Evolutionary conservation across 305 asterid genomes (phyloP).

Genomic region (Salvia sclarea): DNA sequence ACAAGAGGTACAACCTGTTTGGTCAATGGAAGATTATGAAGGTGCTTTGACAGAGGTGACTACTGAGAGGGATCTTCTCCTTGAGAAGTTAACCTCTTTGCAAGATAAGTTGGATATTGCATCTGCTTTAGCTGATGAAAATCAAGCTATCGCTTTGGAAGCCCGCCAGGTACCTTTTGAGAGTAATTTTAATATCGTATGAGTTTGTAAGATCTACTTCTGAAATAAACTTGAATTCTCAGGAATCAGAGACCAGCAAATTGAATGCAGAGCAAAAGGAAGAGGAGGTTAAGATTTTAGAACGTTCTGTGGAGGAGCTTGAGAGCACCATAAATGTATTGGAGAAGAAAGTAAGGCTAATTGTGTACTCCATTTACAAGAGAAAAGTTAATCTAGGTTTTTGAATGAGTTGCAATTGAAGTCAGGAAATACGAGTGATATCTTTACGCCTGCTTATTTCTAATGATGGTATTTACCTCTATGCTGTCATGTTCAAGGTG

Average conservation of each 20-base stretch:
- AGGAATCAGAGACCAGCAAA: slow-evolving; percentile 80
- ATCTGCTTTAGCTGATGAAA: slow-evolving; percentile 78
- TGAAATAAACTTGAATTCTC: slow-evolving; percentile 31
- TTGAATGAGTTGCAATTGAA: slow-evolving; percentile 27
- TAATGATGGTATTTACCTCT: slow-evolving; percentile 17
- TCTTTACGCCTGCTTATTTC: slow-evolving; percentile 7
- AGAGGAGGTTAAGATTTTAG: slow-evolving; percentile 89
- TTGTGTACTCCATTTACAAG: slow-evolving; percentile 23
- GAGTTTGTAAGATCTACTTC: slow-evolving; percentile 26
- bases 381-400: slow-evolving; percentile 5
- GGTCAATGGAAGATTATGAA: slow-evolving; percentile 46
- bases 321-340: slow-evolving; percentile 82
- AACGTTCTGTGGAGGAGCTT: slow-evolving; percentile 84
- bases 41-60: slow-evolving; percentile 51
- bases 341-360: slow-evolving; percentile 71
- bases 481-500: slow-evolving; percentile 47
- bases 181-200: slow-evolving; percentile 29
- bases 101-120: slow-evolving; percentile 70
- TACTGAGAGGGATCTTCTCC: slow-evolving; percentile 62
- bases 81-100: slow-evolving; percentile 58
- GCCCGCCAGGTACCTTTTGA: slow-evolving; percentile 62
- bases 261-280: slow-evolving; percentile 84
- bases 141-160: slow-evolving; percentile 78
- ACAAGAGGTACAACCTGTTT: slow-evolving; percentile 45
- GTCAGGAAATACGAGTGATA: slow-evolving; percentile 7